Evolutionary conservation across 148 eudicot genomes (phyloP).

Genomic region (Rhododendron griersonianum): DNA sequence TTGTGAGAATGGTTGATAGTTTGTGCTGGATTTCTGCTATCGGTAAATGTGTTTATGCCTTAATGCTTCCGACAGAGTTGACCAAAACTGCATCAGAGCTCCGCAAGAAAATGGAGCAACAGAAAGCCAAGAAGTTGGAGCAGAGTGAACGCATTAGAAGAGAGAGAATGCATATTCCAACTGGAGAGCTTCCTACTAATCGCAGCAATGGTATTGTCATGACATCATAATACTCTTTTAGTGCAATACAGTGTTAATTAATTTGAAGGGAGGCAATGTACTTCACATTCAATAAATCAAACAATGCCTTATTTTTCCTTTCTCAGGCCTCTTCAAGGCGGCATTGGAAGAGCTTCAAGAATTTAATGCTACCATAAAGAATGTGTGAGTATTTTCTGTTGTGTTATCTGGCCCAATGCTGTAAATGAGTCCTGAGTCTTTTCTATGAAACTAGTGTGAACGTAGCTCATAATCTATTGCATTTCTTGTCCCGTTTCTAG

Average conservation of each 20-base stretch:
- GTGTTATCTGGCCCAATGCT: not conserved
- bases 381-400: conserved; percentile 1
- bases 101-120: conserved; percentile 24
- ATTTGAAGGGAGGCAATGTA: not conserved
- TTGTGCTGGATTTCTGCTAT: not conserved
- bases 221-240: not conserved
- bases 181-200: conserved; percentile 13
- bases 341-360: conserved; percentile 19
- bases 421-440: not conserved
- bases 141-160: not conserved
- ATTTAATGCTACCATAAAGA: conserved; percentile 9
- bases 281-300: not conserved
- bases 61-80: conserved; percentile 29
- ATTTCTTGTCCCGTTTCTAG: not conserved
- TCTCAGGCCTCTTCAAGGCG: conserved; percentile 15
- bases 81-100: conserved; percentile 36
- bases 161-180: conserved; percentile 12
- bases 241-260: not conserved
- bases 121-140: conserved; percentile 16
- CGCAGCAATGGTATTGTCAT: conserved; percentile 18
- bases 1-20: not conserved
- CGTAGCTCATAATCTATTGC: not conserved
- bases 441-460: not conserved
- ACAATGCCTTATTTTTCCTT: not conserved
- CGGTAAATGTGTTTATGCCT: not conserved